Evolutionary conservation across 495 filamentous ascomycete species (phyloP), one percentile per base, ranked within the genome.

Genomic region (Monascus purpureus): DNA sequence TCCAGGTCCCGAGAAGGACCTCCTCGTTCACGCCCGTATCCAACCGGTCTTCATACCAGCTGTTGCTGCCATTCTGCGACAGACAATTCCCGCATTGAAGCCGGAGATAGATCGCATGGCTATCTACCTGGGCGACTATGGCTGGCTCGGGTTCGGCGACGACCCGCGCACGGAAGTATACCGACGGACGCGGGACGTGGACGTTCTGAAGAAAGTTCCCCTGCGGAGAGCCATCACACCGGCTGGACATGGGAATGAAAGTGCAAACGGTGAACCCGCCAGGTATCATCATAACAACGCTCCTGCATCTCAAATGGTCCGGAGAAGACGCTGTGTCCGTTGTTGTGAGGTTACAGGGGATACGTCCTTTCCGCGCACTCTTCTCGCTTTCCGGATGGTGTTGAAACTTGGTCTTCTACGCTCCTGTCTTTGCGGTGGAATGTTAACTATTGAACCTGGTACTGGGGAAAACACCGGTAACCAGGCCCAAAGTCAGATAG

Each of bases 81-180:
- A 63, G 18, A 63, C 53, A 0, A 41, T 67, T 2, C 55, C 54
- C 0, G 38, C 44, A 0, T 34, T 66, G 13, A 56, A 55, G 37
- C 33, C 49, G 5, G 62, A 70, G 17, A 55, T 70, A 27, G 53
- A 70, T 29, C 56, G 58, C 28, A 55, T 66, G 45, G 53, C 57
- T 2, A 59, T 71, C 25, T 60, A 65, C 28, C 46, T 68, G 30
- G 49, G 50, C 6, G 64, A 71, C 31, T 61, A 67, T 28, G 56
- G 54, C 29, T 66, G 63, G 55, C 46, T 71, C n/a, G 67, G 65
- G 0, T 43, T 70, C 11, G 59, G 55, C 2, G 35, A 50, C 24
- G 63, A 71, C 35, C 22, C 38, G 0, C 50, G 55, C 4, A 60
- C 56, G 2, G 53, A 51, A 27, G 30, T 46, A 15, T 66, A 58